Evolutionary conservation across 208 protist genomes (phyloP).

Genomic region (Naegleria fowleri): DNA sequence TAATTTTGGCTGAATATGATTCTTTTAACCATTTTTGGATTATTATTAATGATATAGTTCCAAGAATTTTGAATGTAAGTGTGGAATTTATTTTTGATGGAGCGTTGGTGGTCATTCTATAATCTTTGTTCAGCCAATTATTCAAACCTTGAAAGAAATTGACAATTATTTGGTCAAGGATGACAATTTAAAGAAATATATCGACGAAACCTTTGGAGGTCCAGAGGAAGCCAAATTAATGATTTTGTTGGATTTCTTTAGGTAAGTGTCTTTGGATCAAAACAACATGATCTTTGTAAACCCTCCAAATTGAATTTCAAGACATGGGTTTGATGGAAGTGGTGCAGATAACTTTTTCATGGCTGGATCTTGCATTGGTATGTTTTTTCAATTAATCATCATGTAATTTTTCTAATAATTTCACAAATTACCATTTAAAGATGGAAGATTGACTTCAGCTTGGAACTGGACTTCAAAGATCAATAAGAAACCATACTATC

Average conservation of each 20-base stretch:
- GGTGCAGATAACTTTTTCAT: conserved; percentile 26
- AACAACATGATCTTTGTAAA: neutral
- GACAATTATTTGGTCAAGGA: neutral
- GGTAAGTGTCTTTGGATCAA: neutral
- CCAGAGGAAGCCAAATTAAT: neutral
- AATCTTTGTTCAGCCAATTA: neutral
- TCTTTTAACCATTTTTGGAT: no score
- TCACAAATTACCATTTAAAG: conserved; percentile 33
- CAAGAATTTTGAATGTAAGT: conserved; percentile 4
- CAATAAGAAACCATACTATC: conserved; percentile 88
- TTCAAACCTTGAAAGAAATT: neutral
- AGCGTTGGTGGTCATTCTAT: no score
- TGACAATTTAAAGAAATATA: neutral
- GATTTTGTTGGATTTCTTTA: conserved; percentile 24
- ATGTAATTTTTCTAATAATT: conserved; percentile 48
- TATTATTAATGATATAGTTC: no score
- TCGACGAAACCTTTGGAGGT: conserved; percentile 16
- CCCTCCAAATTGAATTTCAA: neutral
- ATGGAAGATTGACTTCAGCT: conserved; percentile 90
- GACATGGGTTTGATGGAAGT: neutral
- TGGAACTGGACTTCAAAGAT: conserved; percentile 92
- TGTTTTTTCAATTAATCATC: neutral
- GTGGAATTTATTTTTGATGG: neutral
- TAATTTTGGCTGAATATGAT: no score
- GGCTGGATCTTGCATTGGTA: conserved; percentile 3